A percentile compares a stretch with the other conserved stretches of the same genome.
Evolutionary conservation across 129 eudicot genomes (phyloP).

Genomic region (Flaveria trinervia): DNA sequence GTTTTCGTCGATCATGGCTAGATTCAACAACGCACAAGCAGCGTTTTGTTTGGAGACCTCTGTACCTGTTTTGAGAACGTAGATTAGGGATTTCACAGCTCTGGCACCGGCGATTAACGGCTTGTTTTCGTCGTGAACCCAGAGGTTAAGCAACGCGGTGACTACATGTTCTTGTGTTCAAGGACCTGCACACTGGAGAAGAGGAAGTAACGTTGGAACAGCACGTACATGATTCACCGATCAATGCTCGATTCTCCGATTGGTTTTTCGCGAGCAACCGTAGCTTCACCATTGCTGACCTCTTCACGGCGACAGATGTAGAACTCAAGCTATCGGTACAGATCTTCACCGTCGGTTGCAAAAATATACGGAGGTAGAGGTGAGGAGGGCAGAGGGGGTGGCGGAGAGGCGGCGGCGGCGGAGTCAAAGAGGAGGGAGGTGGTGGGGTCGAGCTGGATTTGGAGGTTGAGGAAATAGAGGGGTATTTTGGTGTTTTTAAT

Average conservation of each 20-base stretch:
- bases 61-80: conserved; percentile 84
- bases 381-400: too few relatives aligned
- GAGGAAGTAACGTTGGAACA: conserved; percentile 62
- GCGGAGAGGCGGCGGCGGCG: too few relatives aligned
- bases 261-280: conserved; percentile 79
- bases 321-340: conserved; percentile 70
- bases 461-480: too few relatives aligned
- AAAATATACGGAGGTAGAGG: too few relatives aligned
- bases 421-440: too few relatives aligned
- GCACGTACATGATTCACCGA: conserved; percentile 87
- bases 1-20: conserved; percentile 76
- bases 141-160: conserved; percentile 78
- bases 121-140: conserved; percentile 64
- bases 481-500: too few relatives aligned
- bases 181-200: conserved; percentile 76
- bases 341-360: too few relatives aligned
- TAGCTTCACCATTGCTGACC: conserved; percentile 85
- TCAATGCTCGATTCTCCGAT: conserved; percentile 77
- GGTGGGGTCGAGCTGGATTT: too few relatives aligned
- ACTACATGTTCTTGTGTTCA: conserved; percentile 94
- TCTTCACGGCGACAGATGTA: conserved; percentile 52
- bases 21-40: conserved; percentile 74
- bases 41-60: conserved; percentile 88
- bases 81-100: conserved; percentile 68
- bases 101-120: conserved; percentile 51